Evolutionary conservation across 495 filamentous ascomycete genomes (phyloP).

Genomic region (Trichocladium uniseriatum): DNA sequence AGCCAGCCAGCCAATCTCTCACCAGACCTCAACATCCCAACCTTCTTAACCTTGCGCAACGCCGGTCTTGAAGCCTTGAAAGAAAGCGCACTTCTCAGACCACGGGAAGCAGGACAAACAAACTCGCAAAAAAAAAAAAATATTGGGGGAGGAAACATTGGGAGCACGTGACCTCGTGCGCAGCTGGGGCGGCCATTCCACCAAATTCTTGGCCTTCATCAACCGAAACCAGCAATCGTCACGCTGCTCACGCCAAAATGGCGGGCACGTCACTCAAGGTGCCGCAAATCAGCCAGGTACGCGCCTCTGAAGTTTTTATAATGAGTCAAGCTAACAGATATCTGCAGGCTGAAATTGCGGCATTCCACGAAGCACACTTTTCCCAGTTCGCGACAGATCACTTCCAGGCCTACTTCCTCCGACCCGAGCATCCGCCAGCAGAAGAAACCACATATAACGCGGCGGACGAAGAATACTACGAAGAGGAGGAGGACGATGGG

Average conservation of each 20-base stretch:
- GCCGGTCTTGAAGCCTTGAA: not conserved
- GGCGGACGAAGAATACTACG: conserved; percentile 27
- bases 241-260: conserved; percentile 17
- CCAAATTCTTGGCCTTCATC: conserved; percentile 2
- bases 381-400: conserved; percentile 34
- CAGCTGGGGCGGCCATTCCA: not conserved
- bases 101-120: not conserved
- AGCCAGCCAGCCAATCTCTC: not conserved
- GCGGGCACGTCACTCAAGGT: conserved; percentile 18
- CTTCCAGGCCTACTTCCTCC: conserved; percentile 42
- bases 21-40: not conserved
- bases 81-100: not conserved
- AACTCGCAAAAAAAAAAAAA: not conserved
- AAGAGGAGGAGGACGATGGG: conserved; percentile 49
- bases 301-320: conserved; percentile 3
- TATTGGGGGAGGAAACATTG: not conserved
- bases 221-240: conserved; percentile 1
- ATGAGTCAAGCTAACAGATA: conserved; percentile 6
- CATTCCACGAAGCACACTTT: conserved; percentile 62
- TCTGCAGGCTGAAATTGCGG: conserved; percentile 58
- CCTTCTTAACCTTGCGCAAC: not conserved
- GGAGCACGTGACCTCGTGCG: conserved; percentile 18
- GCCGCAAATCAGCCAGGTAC: conserved; percentile 44
- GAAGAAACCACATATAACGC: conserved; percentile 11
- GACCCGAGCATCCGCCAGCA: conserved; percentile 15